Evolutionary conservation across 352 stramenopile genomes (phyloP).

Genomic region (Globisporangium splendens): DNA sequence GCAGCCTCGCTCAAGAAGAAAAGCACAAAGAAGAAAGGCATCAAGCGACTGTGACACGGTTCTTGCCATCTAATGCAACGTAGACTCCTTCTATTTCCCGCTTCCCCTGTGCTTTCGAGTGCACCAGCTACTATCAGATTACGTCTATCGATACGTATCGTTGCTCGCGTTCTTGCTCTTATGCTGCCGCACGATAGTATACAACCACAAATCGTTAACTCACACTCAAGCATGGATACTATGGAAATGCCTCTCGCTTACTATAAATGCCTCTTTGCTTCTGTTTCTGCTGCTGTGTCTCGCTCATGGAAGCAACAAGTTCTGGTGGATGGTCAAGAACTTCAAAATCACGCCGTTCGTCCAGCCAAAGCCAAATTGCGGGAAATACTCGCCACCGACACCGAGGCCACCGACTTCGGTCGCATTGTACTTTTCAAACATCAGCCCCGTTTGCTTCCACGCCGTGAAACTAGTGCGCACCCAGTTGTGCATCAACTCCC

Average conservation of each 20-base stretch:
- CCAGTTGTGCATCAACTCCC: slow-evolving; percentile 56
- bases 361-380: slow-evolving; percentile 76
- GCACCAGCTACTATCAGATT: background rate
- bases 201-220: background rate
- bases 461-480: slow-evolving; percentile 53
- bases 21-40: slow-evolving; percentile 61
- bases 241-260: no score
- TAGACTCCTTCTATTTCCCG: background rate
- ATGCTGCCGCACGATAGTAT: background rate
- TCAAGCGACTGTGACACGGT: slow-evolving; percentile 49
- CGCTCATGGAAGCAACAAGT: slow-evolving; percentile 37
- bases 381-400: slow-evolving; percentile 84
- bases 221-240: background rate
- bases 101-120: background rate
- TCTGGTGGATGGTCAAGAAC: slow-evolving; percentile 77
- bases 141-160: background rate
- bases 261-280: background rate
- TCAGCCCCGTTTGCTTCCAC: slow-evolving; percentile 68
- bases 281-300: background rate
- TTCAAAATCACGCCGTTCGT: slow-evolving; percentile 76
- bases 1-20: slow-evolving; percentile 57
- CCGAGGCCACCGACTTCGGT: slow-evolving; percentile 57
- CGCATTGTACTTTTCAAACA: slow-evolving; percentile 91
- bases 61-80: background rate
- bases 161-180: slow-evolving; percentile 4